Base-by-base conservation (phyloP, 2,329 filamentous ascomycete genomes). In the Alternaria viburni region DNA sequence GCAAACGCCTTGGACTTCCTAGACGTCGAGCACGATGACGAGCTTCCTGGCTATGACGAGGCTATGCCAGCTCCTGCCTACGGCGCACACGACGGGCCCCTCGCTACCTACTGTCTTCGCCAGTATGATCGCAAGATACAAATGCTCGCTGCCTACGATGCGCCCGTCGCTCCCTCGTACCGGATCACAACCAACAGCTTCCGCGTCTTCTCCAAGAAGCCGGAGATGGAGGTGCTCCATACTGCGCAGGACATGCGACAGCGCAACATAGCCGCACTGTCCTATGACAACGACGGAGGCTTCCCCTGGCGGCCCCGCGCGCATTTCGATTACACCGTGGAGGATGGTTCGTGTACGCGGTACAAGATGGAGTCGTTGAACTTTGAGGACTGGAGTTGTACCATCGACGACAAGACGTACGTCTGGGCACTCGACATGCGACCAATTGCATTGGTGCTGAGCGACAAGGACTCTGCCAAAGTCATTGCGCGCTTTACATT, bases 251-350 rank as follows among this genome's bases (percentile, higher is more conserved):
- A 66, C n/a, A 58, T 59, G 26, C 57, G 56, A 6, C 69, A 74
- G 61, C 66, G 72, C 13, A 69, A 64, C 17, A 63, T 77, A n/a
- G 72, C 72, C 7, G 62, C 64, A 0, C 74, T 78, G 15, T 64
- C 62, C 9, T 79, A 77, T 41, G 70, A 74, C 54, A 69, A 72
- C 19, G 54, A 75, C 43, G 75, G 76, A 1, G 74, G 75, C 1
- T 46, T 77, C 10, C 77, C 77, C 0, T 78, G 77, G 77, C 68
- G 76, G 25, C 76, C 76, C 30, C 71, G 76, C 11, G 77, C 77
- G 12, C 69, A 71, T 45, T 73, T 78, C 28, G 45, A 61, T 5
- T 65, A 74, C 36, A 64, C 54, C 17, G 56, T 62, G 12, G 36
- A 62, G 4, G 26, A 66, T 3, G 70, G 69, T 7, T 49, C 26